Evolutionary conservation across 805 yeast genomes (phyloP).

Genomic region (Schizosaccharomyces pombe): DNA sequence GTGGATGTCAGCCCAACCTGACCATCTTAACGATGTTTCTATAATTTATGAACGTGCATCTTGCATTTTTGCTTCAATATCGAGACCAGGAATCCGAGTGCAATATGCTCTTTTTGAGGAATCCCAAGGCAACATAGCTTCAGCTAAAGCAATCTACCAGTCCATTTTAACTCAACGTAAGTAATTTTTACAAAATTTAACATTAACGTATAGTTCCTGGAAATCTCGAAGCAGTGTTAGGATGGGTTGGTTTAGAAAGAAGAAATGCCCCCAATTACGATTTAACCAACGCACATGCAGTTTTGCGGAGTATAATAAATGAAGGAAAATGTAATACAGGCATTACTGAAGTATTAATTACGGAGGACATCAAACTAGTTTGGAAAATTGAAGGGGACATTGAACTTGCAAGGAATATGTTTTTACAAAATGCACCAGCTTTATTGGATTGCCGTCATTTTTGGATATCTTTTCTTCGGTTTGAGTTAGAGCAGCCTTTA

Average conservation of each 20-base stretch:
- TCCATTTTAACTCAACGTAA: conserved; percentile 10
- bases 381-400: conserved; percentile 10
- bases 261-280: conserved; percentile 6
- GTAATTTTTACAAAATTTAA: background rate
- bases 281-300: conserved; percentile 2
- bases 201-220: conserved; percentile 10
- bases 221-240: conserved; percentile 13
- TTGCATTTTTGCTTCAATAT: conserved; percentile 14
- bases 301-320: conserved; percentile 1
- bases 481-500: conserved; percentile 13
- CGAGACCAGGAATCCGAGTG: conserved; percentile 12
- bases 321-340: conserved; percentile 9
- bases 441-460: conserved; percentile 12
- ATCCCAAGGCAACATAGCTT: conserved; percentile 11
- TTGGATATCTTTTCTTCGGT: conserved; percentile 15
- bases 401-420: conserved; percentile 12
- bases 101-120: conserved; percentile 16
- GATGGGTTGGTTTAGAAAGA: conserved; percentile 13
- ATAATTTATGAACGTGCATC: conserved; percentile 30
- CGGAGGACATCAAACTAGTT: conserved; percentile 11
- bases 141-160: conserved; percentile 13
- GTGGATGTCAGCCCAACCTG: conserved; percentile 22
- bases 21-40: conserved; percentile 17
- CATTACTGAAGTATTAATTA: conserved; percentile 8
- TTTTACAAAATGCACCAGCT: conserved; percentile 8